Evolutionary conservation across 164 flowering plant species (phyloP).

Genomic region (Chloranthus sessilifolius): DNA sequence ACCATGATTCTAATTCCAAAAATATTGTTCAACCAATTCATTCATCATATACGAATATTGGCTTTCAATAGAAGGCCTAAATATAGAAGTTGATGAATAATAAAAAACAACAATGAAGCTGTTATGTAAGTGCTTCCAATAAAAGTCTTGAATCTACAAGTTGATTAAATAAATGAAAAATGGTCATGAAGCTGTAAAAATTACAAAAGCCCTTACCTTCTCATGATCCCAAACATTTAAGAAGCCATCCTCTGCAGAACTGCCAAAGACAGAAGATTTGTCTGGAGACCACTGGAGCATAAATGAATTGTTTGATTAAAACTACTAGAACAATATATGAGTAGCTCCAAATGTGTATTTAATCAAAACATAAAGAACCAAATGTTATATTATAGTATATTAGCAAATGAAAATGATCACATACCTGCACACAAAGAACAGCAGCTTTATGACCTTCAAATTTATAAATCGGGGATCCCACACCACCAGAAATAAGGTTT

Average conservation of each 20-base stretch:
- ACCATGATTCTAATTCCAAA: too few relatives aligned
- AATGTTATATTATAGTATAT: too few relatives aligned
- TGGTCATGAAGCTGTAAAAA: background rate
- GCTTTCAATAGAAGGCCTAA: too few relatives aligned
- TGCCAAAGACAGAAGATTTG: slow-evolving; percentile 89
- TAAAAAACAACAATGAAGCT: too few relatives aligned
- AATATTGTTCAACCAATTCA: too few relatives aligned
- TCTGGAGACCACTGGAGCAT: slow-evolving; percentile 91
- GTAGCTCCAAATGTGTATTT: background rate
- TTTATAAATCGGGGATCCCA: slow-evolving; percentile 72
- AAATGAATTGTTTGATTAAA: slow-evolving; percentile 1
- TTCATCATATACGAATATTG: too few relatives aligned
- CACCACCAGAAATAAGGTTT: slow-evolving; percentile 65
- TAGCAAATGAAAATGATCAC: too few relatives aligned
- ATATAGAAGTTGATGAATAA: too few relatives aligned
- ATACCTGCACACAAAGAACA: slow-evolving; percentile 89
- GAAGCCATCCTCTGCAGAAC: slow-evolving; percentile 78
- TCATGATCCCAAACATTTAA: slow-evolving; percentile 77
- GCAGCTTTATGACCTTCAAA: slow-evolving; percentile 87
- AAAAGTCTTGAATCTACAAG: background rate
- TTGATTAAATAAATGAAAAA: background rate
- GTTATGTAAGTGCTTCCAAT: too few relatives aligned
- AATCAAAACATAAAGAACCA: too few relatives aligned
- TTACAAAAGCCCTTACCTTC: slow-evolving; percentile 30
- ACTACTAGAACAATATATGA: background rate